These are phyloP conservation scores for Trichophyton verrucosum DNA, from an alignment of 2,329 filamentous ascomycete species.

Conservation along the genomic window DNA sequence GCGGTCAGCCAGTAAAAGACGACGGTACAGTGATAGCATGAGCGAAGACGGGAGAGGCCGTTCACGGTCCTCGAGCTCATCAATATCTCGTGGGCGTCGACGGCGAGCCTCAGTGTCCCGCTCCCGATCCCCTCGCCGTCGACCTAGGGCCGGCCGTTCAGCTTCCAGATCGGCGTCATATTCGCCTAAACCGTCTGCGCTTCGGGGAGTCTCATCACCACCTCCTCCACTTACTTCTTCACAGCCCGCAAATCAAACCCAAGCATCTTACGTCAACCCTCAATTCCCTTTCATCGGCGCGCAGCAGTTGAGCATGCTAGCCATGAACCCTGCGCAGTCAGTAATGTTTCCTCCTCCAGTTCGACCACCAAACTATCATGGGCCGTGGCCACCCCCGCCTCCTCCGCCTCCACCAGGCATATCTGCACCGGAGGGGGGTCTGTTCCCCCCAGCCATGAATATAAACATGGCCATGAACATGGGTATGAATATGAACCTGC, in stretches of 20 bases:
- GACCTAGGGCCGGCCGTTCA: constrained; percentile 11
- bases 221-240: constrained; percentile 4
- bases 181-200: constrained; percentile 15
- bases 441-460: constrained; percentile 7
- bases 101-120: constrained; percentile 15
- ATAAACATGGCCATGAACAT: constrained; percentile 8
- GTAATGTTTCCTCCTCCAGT: constrained; percentile 18
- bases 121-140: constrained; percentile 19
- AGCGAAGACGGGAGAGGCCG: constrained; percentile 21
- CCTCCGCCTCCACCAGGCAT: constrained; percentile 22
- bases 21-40: constrained; percentile 30
- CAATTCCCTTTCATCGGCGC: background rate
- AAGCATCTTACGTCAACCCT: constrained; percentile 2
- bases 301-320: background rate
- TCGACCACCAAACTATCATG: constrained; percentile 24
- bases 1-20: constrained; percentile 31
- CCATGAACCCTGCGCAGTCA: background rate
- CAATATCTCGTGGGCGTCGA: constrained; percentile 17
- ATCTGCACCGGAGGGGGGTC: constrained; percentile 11
- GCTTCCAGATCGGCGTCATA: constrained; percentile 17
- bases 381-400: constrained; percentile 27
- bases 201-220: constrained; percentile 6
- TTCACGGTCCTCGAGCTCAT: constrained; percentile 14
- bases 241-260: constrained; percentile 1
- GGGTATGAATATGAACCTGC: constrained; percentile 12